Base-by-base conservation (phyloP, 805 yeast species). In the Metschnikowia reukaufii region DNA sequence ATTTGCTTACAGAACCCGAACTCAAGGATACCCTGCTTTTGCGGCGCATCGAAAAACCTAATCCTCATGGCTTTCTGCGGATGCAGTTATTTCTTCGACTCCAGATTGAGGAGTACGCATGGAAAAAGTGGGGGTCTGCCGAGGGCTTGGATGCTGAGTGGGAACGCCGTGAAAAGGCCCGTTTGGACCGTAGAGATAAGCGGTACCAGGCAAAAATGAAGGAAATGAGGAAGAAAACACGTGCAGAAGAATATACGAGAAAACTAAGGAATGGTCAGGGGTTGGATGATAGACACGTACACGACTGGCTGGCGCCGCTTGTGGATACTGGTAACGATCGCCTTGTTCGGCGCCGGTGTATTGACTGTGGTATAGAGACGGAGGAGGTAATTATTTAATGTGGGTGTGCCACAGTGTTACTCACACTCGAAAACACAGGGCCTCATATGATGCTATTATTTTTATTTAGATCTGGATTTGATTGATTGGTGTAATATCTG, bases 31-130 rank as follows among this genome's bases (percentile, higher is more conserved):
- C 66, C 5, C 72, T 64, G 1, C 66, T 91, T 19, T 72, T 94
- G 49, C 85, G 85, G 9, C 79, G 94, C 51, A 70, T 92, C 50
- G 96, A 90, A 52, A 88, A 91, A 57, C 89, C 96, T 2, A 94
- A 94, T 61, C 99, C 99, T 0, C 96, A 94, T 65, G 89, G 91
- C 36, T 94, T 82, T 66, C 86, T 89, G 41, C 78, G 94, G 60
- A 94, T 94, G 99, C 96, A 91, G 75, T 73, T 94, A 46, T 94
- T 83, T 68, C 67, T 94, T 37, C 72, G 99, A 49, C 86, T 82
- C 60, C 98, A 94, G 59, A 89, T 94, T n/a, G 99, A 94, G 64
- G 88, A 85, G 58, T 88, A 77, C 66, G 96, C 98, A 0, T 88
- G 84, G 70, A 84, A 86, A 61, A 92, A 94, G 67, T 94, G 99